Base-by-base conservation (phyloP, 2,329 filamentous ascomycete genomes). In the Alternaria dauci region DNA sequence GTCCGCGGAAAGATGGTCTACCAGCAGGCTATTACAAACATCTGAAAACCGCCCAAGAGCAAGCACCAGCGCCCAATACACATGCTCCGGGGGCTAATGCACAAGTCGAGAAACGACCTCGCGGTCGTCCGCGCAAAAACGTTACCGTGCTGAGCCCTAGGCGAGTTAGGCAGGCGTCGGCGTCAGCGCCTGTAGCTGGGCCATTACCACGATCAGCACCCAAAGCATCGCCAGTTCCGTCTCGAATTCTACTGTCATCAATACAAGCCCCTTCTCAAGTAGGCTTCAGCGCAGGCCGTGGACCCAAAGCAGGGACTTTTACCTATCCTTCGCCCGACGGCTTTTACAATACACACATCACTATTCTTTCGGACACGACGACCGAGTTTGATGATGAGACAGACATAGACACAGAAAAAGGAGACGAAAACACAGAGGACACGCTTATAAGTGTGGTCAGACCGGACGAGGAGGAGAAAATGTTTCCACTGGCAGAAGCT, bases 21-120 rank as follows among this genome's bases (percentile, higher is more conserved):
- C 53, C 53, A 26, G 25, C 44, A 32, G 53, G 43, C 18, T 50
- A n/a, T 44, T 55, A 30, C 34, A 50, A 55, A 32, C 25, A 38
- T 23, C 12, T 14, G 1, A 38, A 38, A 11, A 12, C 25, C 46
- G 32, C 4, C 18, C 34, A 8, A 7, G 2, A 30, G 30, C 20
- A 23, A 12, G 18, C 30, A 8, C 8, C n/a, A 41, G 39, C 18
- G 18, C 39, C 23, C 39, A 18, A 14, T 20, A 6, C 20, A 41
- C 9, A 18, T 12, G 30, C 20, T 11, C 8, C 32, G 20, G 32
- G 12, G 23, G 23, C 4, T 23, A 8, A 14, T 8, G 18, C 9
- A 50, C 32, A 38, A 8, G 12, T 25, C n/a, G 12, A 50, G 8
- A 50, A 38, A 26, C 3, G 32, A 5, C 14, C 30, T 25, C 32